Evolutionary conservation across 768 basidiomycete genomes (phyloP).

Genomic region (Phanerodontia chrysosporium): DNA sequence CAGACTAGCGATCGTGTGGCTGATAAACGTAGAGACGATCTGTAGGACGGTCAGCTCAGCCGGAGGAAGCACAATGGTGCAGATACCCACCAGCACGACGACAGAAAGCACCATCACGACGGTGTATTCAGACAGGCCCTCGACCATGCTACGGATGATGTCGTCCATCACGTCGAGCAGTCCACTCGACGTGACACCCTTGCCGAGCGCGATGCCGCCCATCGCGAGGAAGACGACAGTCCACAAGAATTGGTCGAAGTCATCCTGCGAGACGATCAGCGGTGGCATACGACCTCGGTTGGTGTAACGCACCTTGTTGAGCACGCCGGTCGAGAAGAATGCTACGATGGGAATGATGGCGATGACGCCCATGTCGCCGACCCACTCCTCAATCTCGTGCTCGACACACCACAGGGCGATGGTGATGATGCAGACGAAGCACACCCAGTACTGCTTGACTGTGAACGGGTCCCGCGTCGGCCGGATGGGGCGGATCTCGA

Average conservation of each 20-base stretch:
- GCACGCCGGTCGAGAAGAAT: constrained; percentile 89
- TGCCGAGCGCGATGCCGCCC: constrained; percentile 96
- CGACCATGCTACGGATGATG: constrained; percentile 53
- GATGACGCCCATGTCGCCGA: constrained; percentile 98
- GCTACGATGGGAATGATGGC: constrained; percentile 89
- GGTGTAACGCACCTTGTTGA: constrained; percentile 72
- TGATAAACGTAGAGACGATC: constrained; percentile 93
- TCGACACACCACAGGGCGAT: constrained; percentile 90
- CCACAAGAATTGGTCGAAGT: constrained; percentile 94
- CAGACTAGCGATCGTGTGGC: constrained; percentile 95
- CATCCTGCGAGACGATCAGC: constrained; percentile 52
- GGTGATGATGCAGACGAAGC: constrained; percentile 75
- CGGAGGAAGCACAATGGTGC: neutral
- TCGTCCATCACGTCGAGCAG: constrained; percentile 75
- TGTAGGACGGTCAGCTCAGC: constrained; percentile 23
- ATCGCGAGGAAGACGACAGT: constrained; percentile 94
- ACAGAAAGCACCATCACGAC: constrained; percentile 60
- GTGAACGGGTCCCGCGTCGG: constrained; percentile 81
- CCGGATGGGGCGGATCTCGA: constrained; percentile 82
- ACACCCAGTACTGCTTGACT: constrained; percentile 85
- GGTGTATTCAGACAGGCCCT: constrained; percentile 58
- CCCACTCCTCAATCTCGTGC: constrained; percentile 62
- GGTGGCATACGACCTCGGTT: neutral
- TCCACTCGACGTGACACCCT: constrained; percentile 88
- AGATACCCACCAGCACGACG: constrained; percentile 25